Percentiles rank a stretch among this genome's conserved stretches.
phyloP scores from a whole-genome alignment of 129 eudicot genomes.

The Erigeron canadensis region DNA sequence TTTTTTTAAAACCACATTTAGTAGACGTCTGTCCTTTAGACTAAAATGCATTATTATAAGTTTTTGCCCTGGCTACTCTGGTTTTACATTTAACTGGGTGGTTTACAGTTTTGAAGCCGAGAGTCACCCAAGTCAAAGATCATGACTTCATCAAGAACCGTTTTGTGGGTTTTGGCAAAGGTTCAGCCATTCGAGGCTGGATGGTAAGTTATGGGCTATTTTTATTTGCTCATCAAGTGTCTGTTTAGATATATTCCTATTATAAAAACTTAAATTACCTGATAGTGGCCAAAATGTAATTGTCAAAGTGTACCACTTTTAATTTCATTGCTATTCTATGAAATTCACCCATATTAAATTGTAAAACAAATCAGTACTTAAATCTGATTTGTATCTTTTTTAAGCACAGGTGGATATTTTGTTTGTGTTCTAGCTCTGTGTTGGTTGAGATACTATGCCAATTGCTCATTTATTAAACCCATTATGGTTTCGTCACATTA shows the following conservation, averaged over 20 bases:
- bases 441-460: neutral
- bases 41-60: neutral
- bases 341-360: neutral
- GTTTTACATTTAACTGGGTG: neutral
- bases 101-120: conserved; percentile 41
- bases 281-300: too few relatives aligned
- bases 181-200: conserved; percentile 51
- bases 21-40: neutral
- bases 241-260: neutral
- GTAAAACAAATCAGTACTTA: neutral
- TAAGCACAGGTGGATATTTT: too few relatives aligned
- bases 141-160: conserved; percentile 56
- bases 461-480: neutral
- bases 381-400: neutral
- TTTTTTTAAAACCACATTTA: neutral
- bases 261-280: neutral
- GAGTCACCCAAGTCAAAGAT: conserved; percentile 50
- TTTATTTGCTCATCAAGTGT: neutral
- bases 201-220: conserved; percentile 46
- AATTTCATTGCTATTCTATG: too few relatives aligned
- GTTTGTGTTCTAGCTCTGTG: neutral
- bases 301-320: too few relatives aligned
- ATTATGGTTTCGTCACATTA: neutral
- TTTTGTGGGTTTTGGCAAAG: conserved; percentile 55
- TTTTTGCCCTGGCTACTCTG: neutral